These are phyloP conservation scores for Alternaria angustiovoidea DNA, from an alignment of 2,329 filamentous ascomycete species.

Conservation along the genomic window DNA sequence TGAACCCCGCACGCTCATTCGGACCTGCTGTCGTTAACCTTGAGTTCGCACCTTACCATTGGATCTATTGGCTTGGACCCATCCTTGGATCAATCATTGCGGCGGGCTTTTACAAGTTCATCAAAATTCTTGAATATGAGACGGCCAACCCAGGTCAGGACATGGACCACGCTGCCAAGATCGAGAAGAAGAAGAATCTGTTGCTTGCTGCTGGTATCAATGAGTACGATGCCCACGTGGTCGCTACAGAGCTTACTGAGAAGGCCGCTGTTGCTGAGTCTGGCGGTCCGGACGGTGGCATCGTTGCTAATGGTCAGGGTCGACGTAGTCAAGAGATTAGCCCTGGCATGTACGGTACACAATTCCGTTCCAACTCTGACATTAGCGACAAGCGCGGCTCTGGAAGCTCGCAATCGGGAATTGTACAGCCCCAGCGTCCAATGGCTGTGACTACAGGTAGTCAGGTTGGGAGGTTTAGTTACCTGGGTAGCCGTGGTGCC, in stretches of 20 bases:
- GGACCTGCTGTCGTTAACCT: conserved; percentile 53
- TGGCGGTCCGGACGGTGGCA: conserved; percentile 13
- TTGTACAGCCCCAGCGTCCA: conserved; percentile 16
- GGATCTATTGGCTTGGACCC: conserved; percentile 57
- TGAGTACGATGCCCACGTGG: conserved; percentile 24
- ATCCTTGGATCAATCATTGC: conserved; percentile 54
- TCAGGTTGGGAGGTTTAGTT: conserved; percentile 25
- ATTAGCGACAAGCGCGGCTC: conserved; percentile 15
- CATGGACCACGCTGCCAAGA: conserved; percentile 22
- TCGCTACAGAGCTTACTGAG: conserved; percentile 25
- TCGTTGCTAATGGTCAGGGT: conserved; percentile 22
- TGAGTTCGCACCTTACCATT: conserved; percentile 43
- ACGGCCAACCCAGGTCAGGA: conserved; percentile 44
- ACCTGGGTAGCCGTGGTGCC: conserved; percentile 22
- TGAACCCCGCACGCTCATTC: conserved; percentile 56
- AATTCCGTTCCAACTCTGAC: conserved; percentile 14
- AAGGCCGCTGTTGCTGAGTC: conserved; percentile 9
- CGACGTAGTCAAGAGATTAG: conserved; percentile 6
- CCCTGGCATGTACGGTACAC: conserved; percentile 17
- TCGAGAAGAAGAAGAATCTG: conserved; percentile 19
- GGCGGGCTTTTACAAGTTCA: conserved; percentile 57
- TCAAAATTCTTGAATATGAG: conserved; percentile 50
- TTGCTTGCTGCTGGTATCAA: conserved; percentile 28
- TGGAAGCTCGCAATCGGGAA: conserved; percentile 10
- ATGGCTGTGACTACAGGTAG: conserved; percentile 13